Evolutionary conservation across 805 yeast species (phyloP).

Genomic region (Sungouiozyma ichnusensis): DNA sequence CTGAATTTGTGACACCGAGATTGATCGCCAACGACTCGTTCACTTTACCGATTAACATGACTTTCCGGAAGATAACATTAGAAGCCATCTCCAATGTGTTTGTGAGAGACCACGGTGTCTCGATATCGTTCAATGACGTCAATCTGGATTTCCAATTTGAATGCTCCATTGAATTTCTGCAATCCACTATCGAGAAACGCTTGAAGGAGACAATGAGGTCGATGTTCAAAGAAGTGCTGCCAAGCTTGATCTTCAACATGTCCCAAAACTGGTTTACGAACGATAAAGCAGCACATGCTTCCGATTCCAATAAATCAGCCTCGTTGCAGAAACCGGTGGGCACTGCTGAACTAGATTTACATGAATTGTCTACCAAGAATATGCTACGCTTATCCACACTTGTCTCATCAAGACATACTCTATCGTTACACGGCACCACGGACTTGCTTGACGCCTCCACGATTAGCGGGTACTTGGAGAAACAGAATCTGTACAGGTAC

Average conservation of each 20-base stretch:
- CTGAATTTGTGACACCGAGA: constrained; percentile 24
- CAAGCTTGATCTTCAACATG: constrained; percentile 27
- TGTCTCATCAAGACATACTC: constrained; percentile 66
- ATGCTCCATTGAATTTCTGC: constrained; percentile 28
- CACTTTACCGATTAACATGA: constrained; percentile 28
- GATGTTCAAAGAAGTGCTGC: constrained; percentile 27
- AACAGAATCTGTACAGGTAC: constrained; percentile 26
- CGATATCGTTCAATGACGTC: constrained; percentile 30
- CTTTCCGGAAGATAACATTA: constrained; percentile 23
- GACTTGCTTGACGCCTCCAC: constrained; percentile 32
- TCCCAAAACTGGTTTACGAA: constrained; percentile 25
- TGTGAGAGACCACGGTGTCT: constrained; percentile 25
- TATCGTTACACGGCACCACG: constrained; percentile 52
- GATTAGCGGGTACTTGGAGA: constrained; percentile 27
- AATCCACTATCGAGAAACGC: constrained; percentile 26
- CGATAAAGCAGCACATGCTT: not conserved
- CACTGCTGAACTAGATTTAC: constrained; percentile 22
- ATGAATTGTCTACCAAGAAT: constrained; percentile 51
- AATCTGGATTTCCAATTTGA: constrained; percentile 27
- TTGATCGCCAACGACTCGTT: constrained; percentile 28
- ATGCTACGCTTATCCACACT: constrained; percentile 58
- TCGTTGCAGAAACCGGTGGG: constrained; percentile 6
- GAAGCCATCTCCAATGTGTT: constrained; percentile 29
- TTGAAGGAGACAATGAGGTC: constrained; percentile 26
- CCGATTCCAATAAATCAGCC: not conserved